Conservation (phyloP, 345 rosid species). For the Camelina neglecta region DNA sequence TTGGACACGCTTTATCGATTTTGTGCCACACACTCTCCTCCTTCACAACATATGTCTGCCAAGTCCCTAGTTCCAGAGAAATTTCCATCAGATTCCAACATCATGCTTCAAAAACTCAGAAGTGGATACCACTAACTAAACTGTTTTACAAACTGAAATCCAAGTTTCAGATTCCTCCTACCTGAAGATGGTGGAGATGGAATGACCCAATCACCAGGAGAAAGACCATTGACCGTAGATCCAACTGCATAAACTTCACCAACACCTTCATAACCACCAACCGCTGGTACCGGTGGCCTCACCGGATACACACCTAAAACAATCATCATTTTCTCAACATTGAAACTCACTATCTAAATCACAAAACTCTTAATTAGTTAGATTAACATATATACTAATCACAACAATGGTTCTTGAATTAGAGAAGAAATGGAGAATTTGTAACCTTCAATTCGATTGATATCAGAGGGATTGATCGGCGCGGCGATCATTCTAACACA, state of each 20-base stretch:
- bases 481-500: slow-evolving; percentile 91
- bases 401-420: neutral
- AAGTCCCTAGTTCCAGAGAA: slow-evolving; percentile 54
- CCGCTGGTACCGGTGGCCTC: slow-evolving; percentile 86
- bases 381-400: too few relatives aligned
- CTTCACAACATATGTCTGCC: slow-evolving; percentile 84
- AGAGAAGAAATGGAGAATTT: neutral
- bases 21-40: slow-evolving; percentile 83
- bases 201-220: slow-evolving; percentile 85
- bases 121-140: neutral
- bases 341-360: neutral
- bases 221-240: slow-evolving; percentile 61
- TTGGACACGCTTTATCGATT: slow-evolving; percentile 65
- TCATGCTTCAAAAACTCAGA: neutral
- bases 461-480: slow-evolving; percentile 92
- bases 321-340: slow-evolving; percentile 2
- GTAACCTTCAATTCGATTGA: slow-evolving; percentile 83
- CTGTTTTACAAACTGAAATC: neutral
- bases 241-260: slow-evolving; percentile 81
- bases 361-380: neutral
- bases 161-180: slow-evolving; percentile 30
- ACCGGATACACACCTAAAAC: slow-evolving; percentile 83
- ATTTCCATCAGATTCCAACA: neutral
- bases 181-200: slow-evolving; percentile 89
- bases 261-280: slow-evolving; percentile 95